Evolutionary conservation across 2,329 filamentous ascomycete genomes (phyloP), one percentile per base, ranked within the genome.

Genomic region (Claviceps sp.): DNA sequence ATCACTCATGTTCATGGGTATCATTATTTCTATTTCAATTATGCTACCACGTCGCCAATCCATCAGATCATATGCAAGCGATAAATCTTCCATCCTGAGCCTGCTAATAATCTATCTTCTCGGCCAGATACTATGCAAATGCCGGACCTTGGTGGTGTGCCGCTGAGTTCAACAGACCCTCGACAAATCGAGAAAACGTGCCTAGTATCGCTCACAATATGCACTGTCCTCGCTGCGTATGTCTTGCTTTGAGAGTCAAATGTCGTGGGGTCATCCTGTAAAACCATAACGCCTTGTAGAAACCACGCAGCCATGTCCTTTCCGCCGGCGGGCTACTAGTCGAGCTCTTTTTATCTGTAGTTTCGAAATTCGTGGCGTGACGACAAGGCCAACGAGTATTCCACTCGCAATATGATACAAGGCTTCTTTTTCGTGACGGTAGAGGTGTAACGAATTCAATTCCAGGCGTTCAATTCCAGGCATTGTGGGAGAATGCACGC

Each of bases 1-100:
- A 11, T 37, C 16, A n/a, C 37, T 50, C n/a, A 14, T 16, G 37
- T 22, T 50, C 47, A 42, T 53, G 47, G 51, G 51, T 53, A 53
- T 53, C 47, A 42, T 53, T 37, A 50, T 18, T 43, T 18, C 41
- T 37, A 42, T 50, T 50, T 22, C 37, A 16, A n/a, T 47, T 37
- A 26, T 37, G 37, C 34, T 38, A 7, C 7, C 4, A 38, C 16
- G 5, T 18, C 40, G 13, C 11, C 37, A 4, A 22, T 22, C 48
- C 13, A 22, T 26, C 20, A 43, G 2, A 22, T 14, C 24, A 20
- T 3, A 24, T 43, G 37, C 37, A 26, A 22, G 38, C 34, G 7
- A 16, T 13, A n/a, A 26, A 13, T 6, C 42, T n/a, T 16, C 16
- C 22, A 13, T 48, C 20, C 26, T 41, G 42, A 42, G 42, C 43